Evolutionary conservation across 257 asterid genomes (phyloP).

Genomic region (Solanum dulcamara): DNA sequence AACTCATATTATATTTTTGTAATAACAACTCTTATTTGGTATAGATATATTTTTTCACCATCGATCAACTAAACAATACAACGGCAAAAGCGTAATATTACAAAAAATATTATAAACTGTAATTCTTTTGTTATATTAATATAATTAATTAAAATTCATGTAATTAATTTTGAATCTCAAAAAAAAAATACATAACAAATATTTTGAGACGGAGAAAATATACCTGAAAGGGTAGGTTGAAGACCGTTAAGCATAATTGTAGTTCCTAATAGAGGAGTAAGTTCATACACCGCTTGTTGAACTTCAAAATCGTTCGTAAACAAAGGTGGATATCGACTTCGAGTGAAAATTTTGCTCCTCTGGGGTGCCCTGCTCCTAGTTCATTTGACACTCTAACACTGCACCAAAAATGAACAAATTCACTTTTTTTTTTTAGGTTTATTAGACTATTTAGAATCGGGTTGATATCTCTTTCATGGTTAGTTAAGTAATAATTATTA

Average conservation of each 20-base stretch:
- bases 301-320: not conserved
- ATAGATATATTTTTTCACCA: too few relatives aligned
- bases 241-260: not conserved
- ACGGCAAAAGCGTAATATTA: too few relatives aligned
- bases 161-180: too few relatives aligned
- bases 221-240: not conserved
- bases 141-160: too few relatives aligned
- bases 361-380: not conserved
- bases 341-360: not conserved
- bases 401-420: not conserved
- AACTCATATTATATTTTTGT: too few relatives aligned
- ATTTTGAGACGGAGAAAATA: not conserved
- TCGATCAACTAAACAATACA: too few relatives aligned
- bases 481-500: too few relatives aligned
- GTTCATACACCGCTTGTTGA: not conserved
- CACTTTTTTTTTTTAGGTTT: not conserved
- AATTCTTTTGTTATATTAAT: too few relatives aligned
- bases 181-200: not conserved
- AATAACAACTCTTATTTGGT: too few relatives aligned
- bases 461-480: not conserved
- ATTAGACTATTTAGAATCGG: not conserved
- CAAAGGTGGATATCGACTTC: not conserved
- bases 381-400: constrained; percentile 1
- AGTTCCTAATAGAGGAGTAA: not conserved
- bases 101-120: too few relatives aligned